These are phyloP conservation scores for Trichoderma harzianum DNA, from an alignment of 2,329 filamentous ascomycete species.

Conservation along the genomic window DNA sequence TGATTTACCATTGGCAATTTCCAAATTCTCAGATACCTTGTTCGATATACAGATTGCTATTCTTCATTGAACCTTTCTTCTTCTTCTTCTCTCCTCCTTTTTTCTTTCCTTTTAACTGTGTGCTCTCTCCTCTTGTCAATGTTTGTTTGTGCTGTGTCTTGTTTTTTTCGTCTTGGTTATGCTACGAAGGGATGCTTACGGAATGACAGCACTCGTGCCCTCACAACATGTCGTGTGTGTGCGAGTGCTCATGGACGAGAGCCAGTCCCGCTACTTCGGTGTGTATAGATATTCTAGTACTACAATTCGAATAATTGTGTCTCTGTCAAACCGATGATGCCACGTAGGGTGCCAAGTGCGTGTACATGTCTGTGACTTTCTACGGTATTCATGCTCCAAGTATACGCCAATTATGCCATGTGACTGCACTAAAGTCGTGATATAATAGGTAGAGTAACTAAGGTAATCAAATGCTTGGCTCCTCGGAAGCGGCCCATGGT, in stretches of 20 bases:
- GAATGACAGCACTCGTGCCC: background rate
- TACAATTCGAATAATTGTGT: conserved; percentile 9
- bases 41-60: conserved; percentile 50
- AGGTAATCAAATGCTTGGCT: background rate
- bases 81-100: conserved; percentile 3
- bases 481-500: background rate
- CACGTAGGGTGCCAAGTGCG: background rate
- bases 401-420: background rate
- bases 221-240: background rate
- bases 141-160: background rate
- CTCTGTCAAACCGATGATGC: conserved; percentile 3
- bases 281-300: conserved; percentile 16
- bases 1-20: conserved; percentile 24
- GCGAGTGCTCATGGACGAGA: background rate
- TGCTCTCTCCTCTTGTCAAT: background rate
- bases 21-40: conserved; percentile 53
- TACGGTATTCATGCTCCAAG: background rate
- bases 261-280: background rate
- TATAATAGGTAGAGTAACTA: background rate
- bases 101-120: background rate
- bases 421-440: background rate
- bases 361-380: background rate
- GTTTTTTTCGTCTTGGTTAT: conserved; percentile 1
- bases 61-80: conserved; percentile 13
- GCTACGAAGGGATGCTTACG: background rate